Evolutionary conservation across 805 yeast species (phyloP).

Genomic region (Metschnikowia shivogae): DNA sequence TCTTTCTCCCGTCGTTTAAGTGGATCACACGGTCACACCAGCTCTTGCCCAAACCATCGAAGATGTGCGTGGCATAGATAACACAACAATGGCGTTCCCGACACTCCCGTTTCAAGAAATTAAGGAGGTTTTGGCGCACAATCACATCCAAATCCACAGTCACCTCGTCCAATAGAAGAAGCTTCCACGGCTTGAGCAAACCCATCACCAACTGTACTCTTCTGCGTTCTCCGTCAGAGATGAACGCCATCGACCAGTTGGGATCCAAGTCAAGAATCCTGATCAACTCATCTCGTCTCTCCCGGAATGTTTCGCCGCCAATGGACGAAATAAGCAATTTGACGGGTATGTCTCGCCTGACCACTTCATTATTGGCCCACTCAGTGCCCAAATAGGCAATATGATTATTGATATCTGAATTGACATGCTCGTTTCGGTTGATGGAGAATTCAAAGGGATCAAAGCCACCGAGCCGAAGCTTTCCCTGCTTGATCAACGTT

Average conservation of each 20-base stretch:
- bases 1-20: conserved; percentile 59
- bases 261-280: conserved; percentile 81
- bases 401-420: conserved; percentile 43
- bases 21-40: conserved; percentile 90
- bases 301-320: conserved; percentile 63
- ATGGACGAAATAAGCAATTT: conserved; percentile 70
- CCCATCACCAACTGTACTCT: conserved; percentile 96
- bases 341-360: conserved; percentile 88
- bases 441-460: conserved; percentile 78
- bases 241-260: conserved; percentile 86
- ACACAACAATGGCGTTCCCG: conserved; percentile 65
- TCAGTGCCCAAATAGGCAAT: conserved; percentile 92
- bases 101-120: conserved; percentile 74
- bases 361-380: conserved; percentile 92
- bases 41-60: conserved; percentile 77
- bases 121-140: conserved; percentile 71
- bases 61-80: conserved; percentile 92
- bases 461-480: conserved; percentile 67
- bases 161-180: conserved; percentile 88
- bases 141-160: conserved; percentile 95
- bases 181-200: conserved; percentile 81
- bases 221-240: conserved; percentile 93
- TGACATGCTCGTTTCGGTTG: conserved; percentile 40
- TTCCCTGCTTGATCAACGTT: conserved; percentile 72
- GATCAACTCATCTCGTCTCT: conserved; percentile 72